Evolutionary conservation across 2,329 filamentous ascomycete genomes (phyloP).

Genomic region (Ascochyta rabiei): DNA sequence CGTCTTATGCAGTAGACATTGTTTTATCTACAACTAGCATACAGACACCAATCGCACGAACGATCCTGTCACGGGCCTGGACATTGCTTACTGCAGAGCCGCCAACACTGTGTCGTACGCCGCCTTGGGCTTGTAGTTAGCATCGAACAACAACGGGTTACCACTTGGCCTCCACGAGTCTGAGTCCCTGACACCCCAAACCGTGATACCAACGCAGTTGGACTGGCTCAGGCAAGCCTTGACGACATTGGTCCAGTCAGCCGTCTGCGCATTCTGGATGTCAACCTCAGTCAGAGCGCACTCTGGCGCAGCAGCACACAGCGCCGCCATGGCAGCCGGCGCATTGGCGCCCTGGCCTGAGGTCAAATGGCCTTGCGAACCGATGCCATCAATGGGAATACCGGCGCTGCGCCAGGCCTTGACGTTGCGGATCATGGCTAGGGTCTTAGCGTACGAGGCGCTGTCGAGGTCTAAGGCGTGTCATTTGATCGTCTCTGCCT

Average conservation of each 20-base stretch:
- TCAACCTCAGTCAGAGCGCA: conserved; percentile 73
- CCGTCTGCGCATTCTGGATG: conserved; percentile 62
- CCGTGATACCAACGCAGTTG: conserved; percentile 71
- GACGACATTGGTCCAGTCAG: conserved; percentile 63
- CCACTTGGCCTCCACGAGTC: conserved; percentile 54
- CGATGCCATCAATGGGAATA: conserved; percentile 70
- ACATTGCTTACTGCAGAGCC: conserved; percentile 25
- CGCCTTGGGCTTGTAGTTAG: conserved; percentile 52
- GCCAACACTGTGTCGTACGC: conserved; percentile 45
- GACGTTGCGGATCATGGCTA: conserved; percentile 63
- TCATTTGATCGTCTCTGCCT: too few species aligned
- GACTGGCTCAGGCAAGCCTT: conserved; percentile 65
- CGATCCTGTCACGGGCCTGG: not conserved
- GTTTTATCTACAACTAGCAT: not conserved
- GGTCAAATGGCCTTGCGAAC: conserved; percentile 57
- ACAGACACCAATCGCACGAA: not conserved
- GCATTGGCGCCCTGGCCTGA: conserved; percentile 56
- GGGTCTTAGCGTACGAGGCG: conserved; percentile 65
- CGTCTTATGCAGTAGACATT: too few species aligned
- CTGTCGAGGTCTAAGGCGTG: conserved; percentile 59
- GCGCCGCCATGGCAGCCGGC: conserved; percentile 56
- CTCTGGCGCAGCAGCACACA: conserved; percentile 62
- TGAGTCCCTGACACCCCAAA: conserved; percentile 61
- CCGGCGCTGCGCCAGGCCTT: conserved; percentile 68
- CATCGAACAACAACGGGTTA: conserved; percentile 55